Evolutionary conservation across 2,329 filamentous ascomycete species (phyloP).

Genomic region (Colletotrichum sp.): DNA sequence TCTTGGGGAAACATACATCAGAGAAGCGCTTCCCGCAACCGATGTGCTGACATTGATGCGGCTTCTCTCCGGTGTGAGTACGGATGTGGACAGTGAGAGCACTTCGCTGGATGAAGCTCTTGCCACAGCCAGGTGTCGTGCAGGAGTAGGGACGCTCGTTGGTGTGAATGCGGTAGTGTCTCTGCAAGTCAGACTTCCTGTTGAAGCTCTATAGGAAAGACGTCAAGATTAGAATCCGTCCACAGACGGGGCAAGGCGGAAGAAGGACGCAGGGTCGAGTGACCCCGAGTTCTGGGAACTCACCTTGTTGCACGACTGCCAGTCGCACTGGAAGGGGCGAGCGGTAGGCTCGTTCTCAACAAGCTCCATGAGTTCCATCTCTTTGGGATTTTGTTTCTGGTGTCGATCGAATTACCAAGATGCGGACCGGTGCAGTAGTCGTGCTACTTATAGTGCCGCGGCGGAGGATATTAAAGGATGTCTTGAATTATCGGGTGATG

Average conservation of each 20-base stretch:
- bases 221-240: conserved; percentile 17
- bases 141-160: conserved; percentile 73
- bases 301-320: conserved; percentile 68
- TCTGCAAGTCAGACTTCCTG: conserved; percentile 72
- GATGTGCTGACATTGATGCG: conserved; percentile 69
- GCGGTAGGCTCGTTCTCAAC: conserved; percentile 68
- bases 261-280: neutral
- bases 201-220: conserved; percentile 67
- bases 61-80: conserved; percentile 75
- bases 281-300: conserved; percentile 23
- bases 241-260: neutral
- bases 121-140: conserved; percentile 64
- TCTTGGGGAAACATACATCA: conserved; percentile 54
- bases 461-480: conserved; percentile 4
- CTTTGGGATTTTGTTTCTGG: conserved; percentile 28
- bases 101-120: conserved; percentile 75
- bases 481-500: conserved; percentile 17
- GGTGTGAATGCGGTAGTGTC: conserved; percentile 75
- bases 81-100: conserved; percentile 74
- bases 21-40: conserved; percentile 74
- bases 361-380: conserved; percentile 70
- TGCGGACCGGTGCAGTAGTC: conserved; percentile 21
- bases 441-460: conserved; percentile 18
- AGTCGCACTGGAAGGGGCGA: conserved; percentile 69
- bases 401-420: conserved; percentile 36